Conservation (phyloP, 768 basidiomycete genomes). For the Piloderma croceum region DNA sequence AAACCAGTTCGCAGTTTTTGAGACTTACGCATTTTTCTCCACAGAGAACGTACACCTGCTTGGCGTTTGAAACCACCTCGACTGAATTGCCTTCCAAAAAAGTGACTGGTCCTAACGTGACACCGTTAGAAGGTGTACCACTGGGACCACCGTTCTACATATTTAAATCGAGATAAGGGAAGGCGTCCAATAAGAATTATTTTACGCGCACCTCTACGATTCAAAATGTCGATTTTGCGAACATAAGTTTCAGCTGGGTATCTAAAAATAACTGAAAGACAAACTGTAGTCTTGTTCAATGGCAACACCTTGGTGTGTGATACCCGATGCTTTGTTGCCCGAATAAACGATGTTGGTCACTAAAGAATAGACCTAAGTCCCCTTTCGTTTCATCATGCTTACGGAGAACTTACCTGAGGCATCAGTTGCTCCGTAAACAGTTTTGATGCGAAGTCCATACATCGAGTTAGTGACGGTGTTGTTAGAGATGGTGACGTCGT, state of each 20-base stretch:
- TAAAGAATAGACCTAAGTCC: too few relatives aligned
- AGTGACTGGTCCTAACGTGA: constrained; percentile 5
- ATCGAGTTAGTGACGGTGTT: constrained; percentile 14
- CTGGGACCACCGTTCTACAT: constrained; percentile 3
- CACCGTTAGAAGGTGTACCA: constrained; percentile 1
- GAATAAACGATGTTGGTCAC: constrained; percentile 15
- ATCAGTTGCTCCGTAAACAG: constrained; percentile 17
- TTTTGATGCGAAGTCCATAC: constrained; percentile 19
- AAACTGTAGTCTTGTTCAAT: constrained; percentile 18
- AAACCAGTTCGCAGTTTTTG: neutral
- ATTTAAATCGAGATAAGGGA: neutral
- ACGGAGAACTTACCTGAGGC: constrained; percentile 11
- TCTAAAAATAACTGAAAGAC: constrained; percentile 2
- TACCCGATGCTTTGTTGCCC: constrained; percentile 16
- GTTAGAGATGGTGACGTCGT: constrained; percentile 13
- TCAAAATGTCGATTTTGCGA: too few relatives aligned
- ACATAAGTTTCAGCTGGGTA: neutral
- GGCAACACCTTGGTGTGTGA: constrained; percentile 13
- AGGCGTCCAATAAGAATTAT: neutral
- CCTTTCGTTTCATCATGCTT: too few relatives aligned
- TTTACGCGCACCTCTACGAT: neutral
- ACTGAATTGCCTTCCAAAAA: constrained; percentile 17
- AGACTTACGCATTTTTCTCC: constrained; percentile 4
- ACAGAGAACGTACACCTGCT: constrained; percentile 18
- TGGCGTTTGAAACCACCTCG: constrained; percentile 11